Evolutionary conservation across 2,329 filamentous ascomycete species (phyloP).

Genomic region (Clonostachys chloroleuca): DNA sequence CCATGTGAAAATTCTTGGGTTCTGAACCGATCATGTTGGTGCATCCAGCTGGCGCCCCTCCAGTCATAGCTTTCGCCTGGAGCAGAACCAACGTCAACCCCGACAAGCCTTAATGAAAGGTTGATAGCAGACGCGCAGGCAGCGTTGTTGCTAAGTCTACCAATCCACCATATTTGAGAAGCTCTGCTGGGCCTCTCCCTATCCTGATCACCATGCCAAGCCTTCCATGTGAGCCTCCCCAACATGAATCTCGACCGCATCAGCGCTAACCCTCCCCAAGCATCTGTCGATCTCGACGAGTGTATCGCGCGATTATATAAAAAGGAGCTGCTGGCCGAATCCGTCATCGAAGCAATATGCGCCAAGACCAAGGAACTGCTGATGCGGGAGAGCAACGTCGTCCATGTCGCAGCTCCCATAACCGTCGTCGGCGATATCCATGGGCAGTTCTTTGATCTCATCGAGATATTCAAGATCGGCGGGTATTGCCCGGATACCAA

Average conservation of each 20-base stretch:
- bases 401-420: constrained; percentile 91
- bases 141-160: constrained; percentile 2
- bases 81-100: constrained; percentile 20
- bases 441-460: constrained; percentile 97
- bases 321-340: constrained; percentile 94
- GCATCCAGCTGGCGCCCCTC: constrained; percentile 23
- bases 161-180: background rate
- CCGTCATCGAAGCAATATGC: constrained; percentile 98
- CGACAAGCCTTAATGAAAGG: constrained; percentile 14
- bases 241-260: background rate
- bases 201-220: constrained; percentile 44
- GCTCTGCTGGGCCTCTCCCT: background rate
- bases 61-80: constrained; percentile 26
- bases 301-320: constrained; percentile 96
- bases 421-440: constrained; percentile 98
- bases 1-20: constrained; percentile 18
- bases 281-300: constrained; percentile 96
- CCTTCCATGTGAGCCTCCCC: constrained; percentile 42
- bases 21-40: constrained; percentile 33
- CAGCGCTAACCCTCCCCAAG: constrained; percentile 33
- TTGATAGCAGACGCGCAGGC: background rate
- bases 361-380: constrained; percentile 98
- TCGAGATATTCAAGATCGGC: constrained; percentile 98
- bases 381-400: constrained; percentile 99
- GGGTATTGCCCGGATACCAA: constrained; percentile 97